Evolutionary conservation across 345 rosid species (phyloP).

Genomic region (Pelargonium nanum): DNA sequence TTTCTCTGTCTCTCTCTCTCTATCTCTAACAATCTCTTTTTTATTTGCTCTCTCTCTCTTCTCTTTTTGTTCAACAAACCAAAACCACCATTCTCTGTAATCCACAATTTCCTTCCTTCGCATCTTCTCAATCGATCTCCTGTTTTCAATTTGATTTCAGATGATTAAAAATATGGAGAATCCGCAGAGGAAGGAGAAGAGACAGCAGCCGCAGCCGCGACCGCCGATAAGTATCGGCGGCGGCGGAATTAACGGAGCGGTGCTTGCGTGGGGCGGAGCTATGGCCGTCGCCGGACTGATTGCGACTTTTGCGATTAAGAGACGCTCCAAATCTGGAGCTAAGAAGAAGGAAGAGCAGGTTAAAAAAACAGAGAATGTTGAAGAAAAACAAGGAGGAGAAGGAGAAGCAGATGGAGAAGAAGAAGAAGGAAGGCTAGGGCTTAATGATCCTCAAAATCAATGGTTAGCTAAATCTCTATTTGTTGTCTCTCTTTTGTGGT

Average conservation of each 20-base stretch:
- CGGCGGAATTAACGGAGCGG: constrained; percentile 20
- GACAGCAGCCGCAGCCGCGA: constrained; percentile 6
- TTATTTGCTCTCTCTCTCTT: no score
- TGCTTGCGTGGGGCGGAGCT: constrained; percentile 36
- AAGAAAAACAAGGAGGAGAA: background rate
- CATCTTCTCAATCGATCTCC: background rate
- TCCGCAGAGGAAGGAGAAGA: background rate
- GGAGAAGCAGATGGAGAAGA: background rate
- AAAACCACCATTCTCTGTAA: no score
- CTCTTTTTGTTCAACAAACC: no score
- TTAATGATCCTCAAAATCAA: no score
- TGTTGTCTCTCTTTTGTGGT: background rate
- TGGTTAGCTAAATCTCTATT: background rate
- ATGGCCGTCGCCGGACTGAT: constrained; percentile 32
- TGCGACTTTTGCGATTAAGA: constrained; percentile 24
- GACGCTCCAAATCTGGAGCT: background rate
- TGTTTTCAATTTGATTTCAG: no score
- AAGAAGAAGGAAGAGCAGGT: background rate
- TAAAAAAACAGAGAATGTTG: constrained; percentile 1
- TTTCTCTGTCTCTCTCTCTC: no score
- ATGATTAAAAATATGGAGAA: no score
- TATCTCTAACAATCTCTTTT: no score
- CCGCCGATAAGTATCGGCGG: constrained; percentile 5
- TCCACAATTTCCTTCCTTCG: no score
- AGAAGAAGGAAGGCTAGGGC: background rate